A percentile compares a stretch with the other conserved stretches of the same genome.
phyloP scores from a whole-genome alignment of 768 basidiomycete genomes.

The Suillus brevipes region DNA sequence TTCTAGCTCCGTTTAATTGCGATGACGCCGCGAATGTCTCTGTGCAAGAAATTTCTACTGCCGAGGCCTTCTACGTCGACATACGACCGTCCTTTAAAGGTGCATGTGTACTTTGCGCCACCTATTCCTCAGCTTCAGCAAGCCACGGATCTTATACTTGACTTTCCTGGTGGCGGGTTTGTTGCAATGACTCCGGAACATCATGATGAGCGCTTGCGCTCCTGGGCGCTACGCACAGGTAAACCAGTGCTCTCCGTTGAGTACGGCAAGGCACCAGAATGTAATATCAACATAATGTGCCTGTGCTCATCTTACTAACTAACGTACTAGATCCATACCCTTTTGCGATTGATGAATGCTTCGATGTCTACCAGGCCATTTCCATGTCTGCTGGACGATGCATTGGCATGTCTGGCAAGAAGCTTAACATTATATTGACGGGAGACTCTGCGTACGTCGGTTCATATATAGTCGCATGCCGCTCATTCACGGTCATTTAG shows the following conservation, averaged over 20 bases:
- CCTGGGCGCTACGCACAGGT: slow-evolving; percentile 80
- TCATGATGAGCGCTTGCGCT: slow-evolving; percentile 89
- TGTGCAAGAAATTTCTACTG: slow-evolving; percentile 76
- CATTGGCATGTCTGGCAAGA: slow-evolving; percentile 87
- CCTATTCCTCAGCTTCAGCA: slow-evolving; percentile 61
- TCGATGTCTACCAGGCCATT: slow-evolving; percentile 83
- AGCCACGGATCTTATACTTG: slow-evolving; percentile 81
- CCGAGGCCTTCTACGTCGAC: slow-evolving; percentile 76
- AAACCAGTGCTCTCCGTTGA: slow-evolving; percentile 85
- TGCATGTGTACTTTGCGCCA: slow-evolving; percentile 79
- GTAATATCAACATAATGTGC: slow-evolving; percentile 43
- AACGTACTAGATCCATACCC: slow-evolving; percentile 83
- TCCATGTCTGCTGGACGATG: slow-evolving; percentile 75
- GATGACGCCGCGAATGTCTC: slow-evolving; percentile 57
- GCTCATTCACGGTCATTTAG: slow-evolving; percentile 41
- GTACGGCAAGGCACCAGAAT: slow-evolving; percentile 97
- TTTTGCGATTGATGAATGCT: slow-evolving; percentile 92
- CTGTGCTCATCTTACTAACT: slow-evolving; percentile 4
- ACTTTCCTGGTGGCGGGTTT: slow-evolving; percentile 96
- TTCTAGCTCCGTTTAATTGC: slow-evolving; percentile 62
- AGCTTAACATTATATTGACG: slow-evolving; percentile 74
- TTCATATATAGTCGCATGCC: slow-evolving; percentile 1
- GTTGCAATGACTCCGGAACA: slow-evolving; percentile 95
- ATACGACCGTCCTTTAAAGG: slow-evolving; percentile 80
- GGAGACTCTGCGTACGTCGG: slow-evolving; percentile 95